Base-by-base conservation (phyloP, 164 flowering plant species). In the Sedum album region DNA sequence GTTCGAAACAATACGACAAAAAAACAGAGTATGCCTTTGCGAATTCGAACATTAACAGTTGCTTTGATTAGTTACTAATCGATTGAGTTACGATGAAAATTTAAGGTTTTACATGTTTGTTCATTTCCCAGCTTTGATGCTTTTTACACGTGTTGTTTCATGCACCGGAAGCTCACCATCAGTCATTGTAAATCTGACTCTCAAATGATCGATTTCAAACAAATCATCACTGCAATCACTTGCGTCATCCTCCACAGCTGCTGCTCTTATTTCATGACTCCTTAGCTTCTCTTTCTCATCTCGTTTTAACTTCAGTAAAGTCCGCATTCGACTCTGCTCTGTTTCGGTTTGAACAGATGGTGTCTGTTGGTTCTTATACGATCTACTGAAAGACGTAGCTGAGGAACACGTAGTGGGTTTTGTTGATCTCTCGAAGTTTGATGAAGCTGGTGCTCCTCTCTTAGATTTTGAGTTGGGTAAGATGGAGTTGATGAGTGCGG, bases 401-500 rank as follows among this genome's bases (percentile, higher is more conserved):
- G 82, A 76, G 13, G 79, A 81, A 65, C 80, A 81, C 8, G 82
- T 68, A 10, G 55, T 71, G 21, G 75, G 72, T 21, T 42, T 69
- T n/a, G 81, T 74, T 18, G 48, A 9, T 57, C 71, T 69, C 6
- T 76, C 76, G 7, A 14, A 39, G 48, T 68, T 66, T 42, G 48
- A 42, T 35, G 7, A 3, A 3, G 38, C 38, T 35, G 38, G 5
- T 30, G 73, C 17, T 48, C 73, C 23, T 48, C 79, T 82, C 80
- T 81, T 68, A 13, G 76, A 74, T 79, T 81, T 68, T 13, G 76
- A 74, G 10, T 82, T 26, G 0, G 74, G 69, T 74, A 86, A 80
- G 4, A 86, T 71, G 5, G 86, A 81, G 60, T 83, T 84, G 42
- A 86, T 66, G 69, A 86, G 80, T 25, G 66, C 76, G 0, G 88